phyloP scores from a whole-genome alignment of 1,139 yeast genomes.

The Saccharomyces pastorianus region DNA sequence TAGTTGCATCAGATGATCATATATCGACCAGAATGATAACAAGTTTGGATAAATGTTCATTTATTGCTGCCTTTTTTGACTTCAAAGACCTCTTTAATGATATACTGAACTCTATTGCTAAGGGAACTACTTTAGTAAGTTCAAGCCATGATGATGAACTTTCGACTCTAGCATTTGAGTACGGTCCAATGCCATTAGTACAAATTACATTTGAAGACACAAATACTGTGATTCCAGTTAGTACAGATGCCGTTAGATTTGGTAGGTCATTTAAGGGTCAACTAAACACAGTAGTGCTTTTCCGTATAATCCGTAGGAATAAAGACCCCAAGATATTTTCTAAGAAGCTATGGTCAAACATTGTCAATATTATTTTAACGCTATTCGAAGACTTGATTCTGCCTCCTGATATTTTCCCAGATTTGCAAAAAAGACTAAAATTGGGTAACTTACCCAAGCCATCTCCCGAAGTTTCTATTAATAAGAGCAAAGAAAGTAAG shows the following conservation, averaged over 20 bases:
- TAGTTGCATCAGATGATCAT: conserved; percentile 85
- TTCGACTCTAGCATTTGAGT: conserved; percentile 3
- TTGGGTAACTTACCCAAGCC: conserved; percentile 52
- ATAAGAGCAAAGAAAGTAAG: conserved; percentile 52
- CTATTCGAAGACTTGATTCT: conserved; percentile 68
- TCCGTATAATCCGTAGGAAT: conserved; percentile 62
- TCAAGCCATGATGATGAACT: conserved; percentile 20
- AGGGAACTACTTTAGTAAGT: conserved; percentile 44
- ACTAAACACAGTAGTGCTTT: conserved; percentile 74
- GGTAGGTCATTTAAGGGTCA: conserved; percentile 93
- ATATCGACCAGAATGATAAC: conserved; percentile 80
- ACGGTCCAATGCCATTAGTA: conserved; percentile 31
- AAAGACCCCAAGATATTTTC: conserved; percentile 29
- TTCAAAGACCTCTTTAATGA: conserved; percentile 53
- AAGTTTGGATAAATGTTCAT: conserved; percentile 77
- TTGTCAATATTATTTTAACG: conserved; percentile 53
- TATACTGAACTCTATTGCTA: conserved; percentile 55
- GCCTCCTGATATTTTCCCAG: conserved; percentile 56
- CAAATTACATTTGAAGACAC: conserved; percentile 42
- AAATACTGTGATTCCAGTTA: conserved; percentile 55
- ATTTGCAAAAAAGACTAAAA: conserved; percentile 50
- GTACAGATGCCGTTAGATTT: conserved; percentile 72
- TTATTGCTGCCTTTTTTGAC: conserved; percentile 59
- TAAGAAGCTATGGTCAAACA: conserved; percentile 48
- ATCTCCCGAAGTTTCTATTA: conserved; percentile 56